A percentile compares a stretch with the other conserved stretches of the same genome.
phyloP scores from a whole-genome alignment of 371 early-diverging fungal species.

The Mortierella sp. region DNA sequence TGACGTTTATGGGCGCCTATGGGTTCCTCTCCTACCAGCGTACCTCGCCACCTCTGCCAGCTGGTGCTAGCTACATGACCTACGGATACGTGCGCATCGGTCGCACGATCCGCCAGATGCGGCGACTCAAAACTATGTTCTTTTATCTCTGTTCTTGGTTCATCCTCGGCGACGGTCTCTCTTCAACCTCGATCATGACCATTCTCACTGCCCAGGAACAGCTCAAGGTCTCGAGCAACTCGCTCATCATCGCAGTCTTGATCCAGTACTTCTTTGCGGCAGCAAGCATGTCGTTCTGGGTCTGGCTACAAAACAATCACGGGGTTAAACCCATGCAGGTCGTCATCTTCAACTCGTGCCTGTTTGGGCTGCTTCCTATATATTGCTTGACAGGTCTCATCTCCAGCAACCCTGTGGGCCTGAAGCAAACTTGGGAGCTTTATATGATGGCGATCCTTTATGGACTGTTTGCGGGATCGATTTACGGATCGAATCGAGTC shows the following conservation, averaged over 20 bases:
- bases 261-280: constrained; percentile 24
- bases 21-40: constrained; percentile 18
- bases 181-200: constrained; percentile 16
- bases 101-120: constrained; percentile 23
- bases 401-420: constrained; percentile 9
- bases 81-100: constrained; percentile 26
- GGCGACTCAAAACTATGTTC: constrained; percentile 27
- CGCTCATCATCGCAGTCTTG: constrained; percentile 28
- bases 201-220: constrained; percentile 25
- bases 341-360: constrained; percentile 20
- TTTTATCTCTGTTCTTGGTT: constrained; percentile 27
- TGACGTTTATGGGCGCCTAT: constrained; percentile 23
- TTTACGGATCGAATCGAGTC: constrained; percentile 23
- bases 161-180: constrained; percentile 26
- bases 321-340: constrained; percentile 26
- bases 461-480: constrained; percentile 27
- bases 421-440: constrained; percentile 20
- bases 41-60: constrained; percentile 10
- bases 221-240: constrained; percentile 18
- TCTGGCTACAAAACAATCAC: constrained; percentile 26
- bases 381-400: constrained; percentile 27
- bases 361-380: constrained; percentile 27
- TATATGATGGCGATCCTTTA: constrained; percentile 18
- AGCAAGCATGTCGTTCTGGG: constrained; percentile 24
- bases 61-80: not conserved